phyloP scores from a whole-genome alignment of 768 basidiomycete species.

The Termitomyces bulborhizus region DNA sequence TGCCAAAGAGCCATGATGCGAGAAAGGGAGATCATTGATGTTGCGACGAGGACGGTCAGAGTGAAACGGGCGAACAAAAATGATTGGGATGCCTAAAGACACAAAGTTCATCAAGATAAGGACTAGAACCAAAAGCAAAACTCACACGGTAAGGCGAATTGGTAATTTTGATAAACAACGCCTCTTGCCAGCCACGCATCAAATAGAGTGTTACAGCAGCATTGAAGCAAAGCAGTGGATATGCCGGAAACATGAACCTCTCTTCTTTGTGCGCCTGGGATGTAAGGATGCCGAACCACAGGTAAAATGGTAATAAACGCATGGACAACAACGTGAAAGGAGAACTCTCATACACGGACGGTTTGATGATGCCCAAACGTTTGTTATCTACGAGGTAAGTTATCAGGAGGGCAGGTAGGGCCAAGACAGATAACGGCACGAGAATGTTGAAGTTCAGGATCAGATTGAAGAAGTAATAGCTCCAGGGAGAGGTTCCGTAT shows the following conservation, averaged over 20 bases:
- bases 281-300: conserved; percentile 83
- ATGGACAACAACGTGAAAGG: conserved; percentile 74
- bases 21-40: conserved; percentile 66
- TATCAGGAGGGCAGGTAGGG: conserved; percentile 71
- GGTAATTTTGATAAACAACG: conserved; percentile 64
- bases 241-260: conserved; percentile 95
- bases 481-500: conserved; percentile 87
- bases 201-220: conserved; percentile 87
- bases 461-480: conserved; percentile 85
- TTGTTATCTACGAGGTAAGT: conserved; percentile 73
- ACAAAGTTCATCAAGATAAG: not conserved
- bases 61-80: conserved; percentile 74
- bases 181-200: conserved; percentile 82
- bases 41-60: conserved; percentile 56
- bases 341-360: conserved; percentile 58
- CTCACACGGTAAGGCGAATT: conserved; percentile 82
- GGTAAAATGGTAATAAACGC: conserved; percentile 81
- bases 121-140: conserved; percentile 2
- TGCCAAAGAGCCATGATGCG: conserved; percentile 78
- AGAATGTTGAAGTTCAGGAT: conserved; percentile 92
- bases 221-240: conserved; percentile 89
- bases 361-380: conserved; percentile 55
- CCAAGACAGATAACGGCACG: conserved; percentile 70
- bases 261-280: conserved; percentile 95
- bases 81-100: conserved; percentile 65